Base-by-base conservation (phyloP, 164 flowering plant species). In the Platanus orientalis region DNA sequence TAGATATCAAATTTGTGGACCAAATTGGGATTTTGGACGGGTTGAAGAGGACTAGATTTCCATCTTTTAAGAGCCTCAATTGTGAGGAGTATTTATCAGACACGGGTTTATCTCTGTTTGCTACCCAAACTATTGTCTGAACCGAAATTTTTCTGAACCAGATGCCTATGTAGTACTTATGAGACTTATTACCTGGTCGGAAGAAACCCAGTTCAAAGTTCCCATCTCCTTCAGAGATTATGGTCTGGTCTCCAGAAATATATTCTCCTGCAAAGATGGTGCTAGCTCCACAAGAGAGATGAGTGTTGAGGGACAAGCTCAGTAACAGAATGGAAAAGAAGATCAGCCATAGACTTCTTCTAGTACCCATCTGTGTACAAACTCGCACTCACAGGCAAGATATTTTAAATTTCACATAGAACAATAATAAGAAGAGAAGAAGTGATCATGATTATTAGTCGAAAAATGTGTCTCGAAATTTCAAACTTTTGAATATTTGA, bases 131-230 rank as follows among this genome's bases (percentile, higher is more conserved):
- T 14, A 45, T 10, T 9, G 47, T 42, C 17, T 42, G 47, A 14
- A 13, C 47, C 14, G 47, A 42, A 16, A 42, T 16, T 14, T 42
- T 11, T 42, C 19, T 45, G 49, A 12, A 45, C 49, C 49, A 45
- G 49, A 45, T 45, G 20, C 49, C 49, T 14, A 45, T 45, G 49
- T 45, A 45, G 49, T 45, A 16, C 19, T 45, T 45, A 17, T 45
- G n/a, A 45, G 49, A 45, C 19, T 16, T 16, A 16, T 2, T 45
- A 45, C 49, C 3, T 45, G 49, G 20, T 19, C 19, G 12, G 49
- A 45, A 45, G 49, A 45, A 45, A 45, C 49, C 49, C 57, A 54
- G n/a, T 28, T 54, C 57, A 26, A 54, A 54, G n/a, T 54, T 54
- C 1, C 34, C 57, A 12, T 6, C 9, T 36, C 42, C 32, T 54